Percentiles rank a stretch among this genome's conserved stretches.
Conservation (phyloP, 306 rosid genomes). For the Gleditsia sinensis region DNA sequence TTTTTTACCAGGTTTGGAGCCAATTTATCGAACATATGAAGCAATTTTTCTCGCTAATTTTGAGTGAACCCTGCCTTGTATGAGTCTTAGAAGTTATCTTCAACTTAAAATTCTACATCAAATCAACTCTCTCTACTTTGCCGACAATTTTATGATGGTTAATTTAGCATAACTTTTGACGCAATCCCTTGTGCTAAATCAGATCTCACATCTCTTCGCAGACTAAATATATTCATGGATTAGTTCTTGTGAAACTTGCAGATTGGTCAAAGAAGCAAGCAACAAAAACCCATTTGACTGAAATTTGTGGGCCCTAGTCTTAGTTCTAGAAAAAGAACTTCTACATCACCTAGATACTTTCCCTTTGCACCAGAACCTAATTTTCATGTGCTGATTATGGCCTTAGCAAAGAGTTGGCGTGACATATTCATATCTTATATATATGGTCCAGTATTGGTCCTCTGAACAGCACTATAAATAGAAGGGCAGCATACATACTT, state of each 20-base stretch:
- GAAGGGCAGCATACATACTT: no score
- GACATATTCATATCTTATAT: no score
- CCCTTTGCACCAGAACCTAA: neutral
- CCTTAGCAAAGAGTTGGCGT: no score
- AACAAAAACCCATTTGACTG: neutral
- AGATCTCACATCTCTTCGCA: neutral
- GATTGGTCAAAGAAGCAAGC: neutral
- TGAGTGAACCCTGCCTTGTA: neutral
- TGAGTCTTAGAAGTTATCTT: neutral
- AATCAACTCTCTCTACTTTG: neutral
- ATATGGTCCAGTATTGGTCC: neutral
- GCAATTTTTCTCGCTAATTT: neutral
- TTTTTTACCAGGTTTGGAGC: neutral
- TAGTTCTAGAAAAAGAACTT: neutral
- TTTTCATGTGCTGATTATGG: neutral
- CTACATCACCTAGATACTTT: neutral
- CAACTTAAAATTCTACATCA: no score
- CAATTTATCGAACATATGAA: neutral
- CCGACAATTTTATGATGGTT: no score
- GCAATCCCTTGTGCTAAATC: no score
- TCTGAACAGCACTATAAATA: constrained; percentile 30
- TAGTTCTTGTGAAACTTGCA: neutral
- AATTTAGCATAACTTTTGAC: neutral
- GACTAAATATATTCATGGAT: neutral
- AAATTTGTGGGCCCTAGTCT: neutral